phyloP scores from a whole-genome alignment of 345 rosid genomes.

The Lepidium sativum region DNA sequence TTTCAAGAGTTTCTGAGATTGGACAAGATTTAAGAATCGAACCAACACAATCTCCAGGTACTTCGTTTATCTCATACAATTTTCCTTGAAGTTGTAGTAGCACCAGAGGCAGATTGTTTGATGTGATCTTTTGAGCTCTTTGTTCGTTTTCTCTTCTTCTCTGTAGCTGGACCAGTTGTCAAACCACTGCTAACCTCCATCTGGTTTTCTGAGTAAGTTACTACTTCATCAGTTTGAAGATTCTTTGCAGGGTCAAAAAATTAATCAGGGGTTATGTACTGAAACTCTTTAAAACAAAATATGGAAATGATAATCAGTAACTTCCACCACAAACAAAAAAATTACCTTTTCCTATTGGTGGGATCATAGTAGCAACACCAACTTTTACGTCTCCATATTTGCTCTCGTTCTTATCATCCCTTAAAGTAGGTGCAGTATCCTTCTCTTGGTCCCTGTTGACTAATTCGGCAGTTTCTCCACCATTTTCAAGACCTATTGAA shows the following conservation, averaged over 20 bases:
- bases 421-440: background rate
- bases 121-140: conserved; percentile 10
- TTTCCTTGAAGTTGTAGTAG: background rate
- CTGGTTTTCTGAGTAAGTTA: background rate
- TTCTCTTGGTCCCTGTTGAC: background rate
- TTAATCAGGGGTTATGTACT: background rate
- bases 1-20: background rate
- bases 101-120: background rate
- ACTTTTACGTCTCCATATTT: too few relatives aligned
- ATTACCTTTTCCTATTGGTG: background rate
- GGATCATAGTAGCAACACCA: too few relatives aligned
- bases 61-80: background rate
- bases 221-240: background rate
- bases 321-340: background rate
- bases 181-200: conserved; percentile 4
- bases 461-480: background rate
- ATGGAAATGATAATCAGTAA: background rate
- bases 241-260: background rate
- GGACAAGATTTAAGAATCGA: background rate
- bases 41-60: background rate
- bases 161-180: conserved; percentile 1
- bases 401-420: background rate
- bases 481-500: background rate
- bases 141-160: conserved; percentile 5
- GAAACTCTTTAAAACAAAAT: background rate